A percentile compares a stretch with the other conserved stretches of the same genome.
These are phyloP conservation scores for Ananas comosus DNA, from an alignment of 176 grass and related monocot species.

Conservation along the genomic window DNA sequence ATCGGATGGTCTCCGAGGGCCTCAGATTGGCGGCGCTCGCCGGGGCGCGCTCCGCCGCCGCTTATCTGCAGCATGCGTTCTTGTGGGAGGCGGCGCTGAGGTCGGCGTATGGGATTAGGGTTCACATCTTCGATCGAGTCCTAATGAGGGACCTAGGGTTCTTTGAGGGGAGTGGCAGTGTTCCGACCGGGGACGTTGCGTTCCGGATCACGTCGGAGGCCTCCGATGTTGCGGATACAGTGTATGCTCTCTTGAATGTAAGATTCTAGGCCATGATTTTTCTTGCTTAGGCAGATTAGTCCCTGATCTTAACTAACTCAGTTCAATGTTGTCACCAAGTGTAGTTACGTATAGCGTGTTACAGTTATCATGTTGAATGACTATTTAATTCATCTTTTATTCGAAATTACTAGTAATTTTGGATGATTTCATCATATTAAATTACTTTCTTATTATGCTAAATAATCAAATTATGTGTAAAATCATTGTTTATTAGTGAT, in stretches of 20 bases:
- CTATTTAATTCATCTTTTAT: too few relatives aligned
- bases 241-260: conserved; percentile 63
- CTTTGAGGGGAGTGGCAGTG: conserved; percentile 46
- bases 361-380: too few relatives aligned
- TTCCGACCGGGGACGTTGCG: conserved; percentile 48
- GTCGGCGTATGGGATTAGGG: conserved; percentile 35
- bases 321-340: neutral
- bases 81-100: conserved; percentile 59
- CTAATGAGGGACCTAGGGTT: conserved; percentile 50
- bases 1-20: neutral
- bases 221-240: conserved; percentile 55
- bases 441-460: too few relatives aligned
- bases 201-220: conserved; percentile 57
- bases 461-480: too few relatives aligned
- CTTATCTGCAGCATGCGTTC: conserved; percentile 50
- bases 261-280: conserved; percentile 8
- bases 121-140: conserved; percentile 49
- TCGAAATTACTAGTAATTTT: neutral
- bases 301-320: neutral
- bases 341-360: conserved; percentile 5
- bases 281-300: neutral
- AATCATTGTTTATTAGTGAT: too few relatives aligned
- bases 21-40: conserved; percentile 24
- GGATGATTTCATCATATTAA: neutral
- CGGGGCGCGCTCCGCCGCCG: conserved; percentile 27